Evolutionary conservation across 2,329 filamentous ascomycete genomes (phyloP), one percentile per base, ranked within the genome.

Genomic region (Claviceps pusilla): DNA sequence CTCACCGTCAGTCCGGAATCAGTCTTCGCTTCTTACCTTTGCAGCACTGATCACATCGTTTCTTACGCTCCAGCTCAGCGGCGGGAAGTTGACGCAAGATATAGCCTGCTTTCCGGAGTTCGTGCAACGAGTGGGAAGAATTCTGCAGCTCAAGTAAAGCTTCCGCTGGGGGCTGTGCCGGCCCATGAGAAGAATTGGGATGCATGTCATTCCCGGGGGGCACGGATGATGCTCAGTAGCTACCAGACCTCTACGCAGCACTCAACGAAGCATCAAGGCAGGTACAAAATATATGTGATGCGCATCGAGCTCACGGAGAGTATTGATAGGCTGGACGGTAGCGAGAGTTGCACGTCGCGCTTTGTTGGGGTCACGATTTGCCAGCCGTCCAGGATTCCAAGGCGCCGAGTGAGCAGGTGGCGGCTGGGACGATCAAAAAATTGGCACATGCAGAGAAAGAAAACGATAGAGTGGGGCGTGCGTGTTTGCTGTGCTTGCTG

Each of bases 51-150:
- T 49, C 53, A 55, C 66, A 69, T 24, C 65, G 62, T 48, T 58
- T 62, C 59, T 68, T 69, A n/a, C 59, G 61, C 7, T 65, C 58
- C 3, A 69, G 51, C 12, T 68, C 65, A 0, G 54, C 49, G 19
- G 41, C 24, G 3, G 61, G 59, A 7, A 67, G 59, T 50, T 63
- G 62, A 2, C 50, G 42, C 10, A 66, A 39, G 19, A 65, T 53
- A 47, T 66, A 68, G 39, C 65, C 65, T 9, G 56, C 58, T 43
- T 58, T 62, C 31, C 57, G 50, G 5, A 67, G 53, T 11, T 60
- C 54, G 29, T 57, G 35, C 11, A 41, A 19, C 11, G 57, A 43
- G 52, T 63, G 62, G 2, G 61, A 54, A 19, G 61, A 54, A 16
- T 31, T 47, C 9, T 50, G 58, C 3, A 67, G 57, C 3, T 57